Evolutionary conservation across 192 early-diverging fungal genomes (phyloP).

Genomic region (Thamnidium elegans): DNA sequence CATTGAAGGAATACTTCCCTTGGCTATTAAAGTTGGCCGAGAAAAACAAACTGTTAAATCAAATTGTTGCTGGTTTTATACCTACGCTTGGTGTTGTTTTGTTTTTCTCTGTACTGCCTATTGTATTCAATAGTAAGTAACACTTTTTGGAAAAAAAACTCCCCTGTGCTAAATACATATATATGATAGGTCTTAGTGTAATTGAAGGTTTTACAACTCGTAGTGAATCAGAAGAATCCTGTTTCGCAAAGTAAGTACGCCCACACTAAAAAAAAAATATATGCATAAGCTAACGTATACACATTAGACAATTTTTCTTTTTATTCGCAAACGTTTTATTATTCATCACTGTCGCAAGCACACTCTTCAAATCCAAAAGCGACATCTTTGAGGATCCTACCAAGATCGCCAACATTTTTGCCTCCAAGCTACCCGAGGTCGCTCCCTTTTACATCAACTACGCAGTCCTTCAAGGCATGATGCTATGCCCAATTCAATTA

Average conservation of each 20-base stretch:
- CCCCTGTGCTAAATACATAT: no score
- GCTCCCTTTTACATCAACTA: constrained; percentile 81
- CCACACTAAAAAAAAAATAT: no score
- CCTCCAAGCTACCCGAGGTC: constrained; percentile 60
- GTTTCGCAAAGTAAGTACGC: constrained; percentile 41
- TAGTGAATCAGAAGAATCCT: constrained; percentile 40
- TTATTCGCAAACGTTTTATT: constrained; percentile 74
- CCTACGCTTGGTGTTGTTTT: constrained; percentile 69
- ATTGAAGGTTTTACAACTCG: constrained; percentile 46
- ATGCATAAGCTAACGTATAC: no score
- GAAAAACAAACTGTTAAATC: constrained; percentile 50
- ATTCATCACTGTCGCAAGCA: constrained; percentile 71
- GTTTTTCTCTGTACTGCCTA: constrained; percentile 68
- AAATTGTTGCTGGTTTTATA: constrained; percentile 64
- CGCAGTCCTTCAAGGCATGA: constrained; percentile 70
- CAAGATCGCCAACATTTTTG: constrained; percentile 59
- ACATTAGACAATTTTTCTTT: constrained; percentile 70
- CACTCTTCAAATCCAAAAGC: constrained; percentile 58
- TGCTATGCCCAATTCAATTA: constrained; percentile 65
- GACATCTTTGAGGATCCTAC: constrained; percentile 64
- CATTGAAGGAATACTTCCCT: constrained; percentile 59
- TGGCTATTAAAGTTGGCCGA: constrained; percentile 50
- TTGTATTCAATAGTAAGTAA: constrained; percentile 65
- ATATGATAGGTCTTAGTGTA: constrained; percentile 44
- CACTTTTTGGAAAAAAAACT: no score